A percentile compares a stretch with the other conserved stretches of the same genome.
Conservation (phyloP, 2,329 filamentous ascomycete species). For the Periconia sp. region DNA sequence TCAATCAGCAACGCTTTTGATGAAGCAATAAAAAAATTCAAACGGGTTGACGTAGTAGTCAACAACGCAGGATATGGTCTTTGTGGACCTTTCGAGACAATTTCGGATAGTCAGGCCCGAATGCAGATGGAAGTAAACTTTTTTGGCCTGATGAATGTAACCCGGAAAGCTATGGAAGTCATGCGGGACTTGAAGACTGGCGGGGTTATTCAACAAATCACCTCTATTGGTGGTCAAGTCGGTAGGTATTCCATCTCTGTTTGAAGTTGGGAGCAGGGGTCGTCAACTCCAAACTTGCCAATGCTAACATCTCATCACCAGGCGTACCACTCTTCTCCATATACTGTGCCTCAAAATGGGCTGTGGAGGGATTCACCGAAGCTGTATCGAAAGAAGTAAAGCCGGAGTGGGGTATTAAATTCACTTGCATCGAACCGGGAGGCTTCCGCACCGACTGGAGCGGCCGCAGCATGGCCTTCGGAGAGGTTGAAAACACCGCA, state of each 20-base stretch:
- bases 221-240: slow-evolving; percentile 16
- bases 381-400: slow-evolving; percentile 51
- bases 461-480: slow-evolving; percentile 55
- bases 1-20: slow-evolving; percentile 57
- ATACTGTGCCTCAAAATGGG: slow-evolving; percentile 53
- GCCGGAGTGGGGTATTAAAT: slow-evolving; percentile 55
- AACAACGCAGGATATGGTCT: slow-evolving; percentile 69
- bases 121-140: slow-evolving; percentile 66
- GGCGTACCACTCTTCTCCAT: slow-evolving; percentile 48
- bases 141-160: slow-evolving; percentile 63
- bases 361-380: slow-evolving; percentile 57
- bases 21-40: slow-evolving; percentile 55
- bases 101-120: slow-evolving; percentile 56
- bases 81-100: slow-evolving; percentile 59
- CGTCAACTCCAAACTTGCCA: not conserved
- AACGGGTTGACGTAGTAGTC: slow-evolving; percentile 64
- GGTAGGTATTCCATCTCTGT: not conserved
- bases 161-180: slow-evolving; percentile 51
- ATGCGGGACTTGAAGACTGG: slow-evolving; percentile 38
- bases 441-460: slow-evolving; percentile 55
- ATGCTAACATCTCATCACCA: slow-evolving; percentile 7
- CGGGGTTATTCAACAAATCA: slow-evolving; percentile 25
- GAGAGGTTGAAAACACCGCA: slow-evolving; percentile 50
- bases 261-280: too few species aligned
- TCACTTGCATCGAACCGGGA: slow-evolving; percentile 54